A percentile compares a stretch with the other conserved stretches of the same genome.
Evolutionary conservation across 2,329 filamentous ascomycete species (phyloP).

Genomic region (Colletotrichum costaricense): DNA sequence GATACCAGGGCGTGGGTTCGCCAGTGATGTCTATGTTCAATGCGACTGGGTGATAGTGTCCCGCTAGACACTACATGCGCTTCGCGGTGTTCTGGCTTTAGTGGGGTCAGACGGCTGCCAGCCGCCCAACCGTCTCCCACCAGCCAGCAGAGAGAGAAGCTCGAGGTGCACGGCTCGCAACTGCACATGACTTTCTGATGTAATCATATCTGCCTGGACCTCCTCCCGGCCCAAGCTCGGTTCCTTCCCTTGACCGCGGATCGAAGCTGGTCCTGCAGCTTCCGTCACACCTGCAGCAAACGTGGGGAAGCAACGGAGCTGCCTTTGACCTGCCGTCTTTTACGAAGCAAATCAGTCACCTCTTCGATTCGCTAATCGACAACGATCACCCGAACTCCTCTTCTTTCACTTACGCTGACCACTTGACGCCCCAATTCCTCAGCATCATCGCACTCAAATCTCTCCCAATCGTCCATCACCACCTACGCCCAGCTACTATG

Average conservation of each 20-base stretch:
- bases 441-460: neutral
- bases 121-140: neutral
- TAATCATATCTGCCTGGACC: slow-evolving; percentile 8
- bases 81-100: neutral
- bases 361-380: neutral
- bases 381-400: neutral
- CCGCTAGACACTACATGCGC: neutral
- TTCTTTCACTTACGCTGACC: neutral
- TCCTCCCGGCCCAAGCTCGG: neutral
- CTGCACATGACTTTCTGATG: slow-evolving; percentile 36
- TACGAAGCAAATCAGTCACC: neutral
- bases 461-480: neutral
- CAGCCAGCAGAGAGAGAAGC: neutral
- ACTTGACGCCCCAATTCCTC: neutral
- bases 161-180: slow-evolving; percentile 12
- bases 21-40: neutral
- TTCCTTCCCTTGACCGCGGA: neutral
- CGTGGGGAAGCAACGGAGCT: slow-evolving; percentile 35
- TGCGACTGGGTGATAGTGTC: neutral
- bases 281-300: slow-evolving; percentile 21
- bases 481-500: slow-evolving; percentile 40
- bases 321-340: neutral
- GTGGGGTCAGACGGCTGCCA: slow-evolving; percentile 21
- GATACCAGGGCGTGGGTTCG: neutral
- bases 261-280: slow-evolving; percentile 4